Base-by-base conservation (phyloP, 495 filamentous ascomycete genomes). In the Aspergillus avenaceus region DNA sequence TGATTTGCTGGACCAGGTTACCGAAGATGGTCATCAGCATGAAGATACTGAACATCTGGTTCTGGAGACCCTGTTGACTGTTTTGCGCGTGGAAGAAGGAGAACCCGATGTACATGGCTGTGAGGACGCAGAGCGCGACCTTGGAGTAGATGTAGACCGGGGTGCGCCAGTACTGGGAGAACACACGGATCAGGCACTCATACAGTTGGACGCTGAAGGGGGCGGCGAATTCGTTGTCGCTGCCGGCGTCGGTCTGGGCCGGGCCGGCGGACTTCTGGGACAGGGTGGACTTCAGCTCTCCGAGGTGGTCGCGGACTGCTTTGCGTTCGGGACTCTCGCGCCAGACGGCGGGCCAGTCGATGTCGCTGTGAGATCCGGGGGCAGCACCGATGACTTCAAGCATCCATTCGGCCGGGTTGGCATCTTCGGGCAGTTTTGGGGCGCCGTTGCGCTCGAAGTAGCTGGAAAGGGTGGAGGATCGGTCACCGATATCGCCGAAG, bases 321-420 rank as follows among this genome's bases (percentile, higher is more conserved):
- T 69, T 60, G 59, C 84, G 84, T 67, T 97, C 91, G 22, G 80
- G 68, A 55, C 83, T 88, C 9, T 87, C 77, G 24, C 83, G 82
- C 91, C 91, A 97, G 12, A 84, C 74, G 43, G 85, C 64, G 59
- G 82, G 79, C 92, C 92, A 97, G 64, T 97, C 89, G 47, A 86
- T 80, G 34, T 87, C 80, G 48, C 82, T 86, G 52, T 77, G 64
- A 12, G 82, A 83, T 46, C 88, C 89, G n/a, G 91, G 91, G 1
- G 91, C 91, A 22, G 90, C 90, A 52, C 91, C 92, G 59, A 92
- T 95, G 41, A 90, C 85, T 61, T 96, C 90, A 28, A 97, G 75
- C 88, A 97, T 96, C 88, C 88, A 96, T 69, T 97, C 92, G 16
- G 92, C 92, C 23, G 90, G 90, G 53, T 80, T 96, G n/a, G 88